Evolutionary conservation across 2,329 filamentous ascomycete genomes (phyloP).

Genomic region (Aspergillus sp.): DNA sequence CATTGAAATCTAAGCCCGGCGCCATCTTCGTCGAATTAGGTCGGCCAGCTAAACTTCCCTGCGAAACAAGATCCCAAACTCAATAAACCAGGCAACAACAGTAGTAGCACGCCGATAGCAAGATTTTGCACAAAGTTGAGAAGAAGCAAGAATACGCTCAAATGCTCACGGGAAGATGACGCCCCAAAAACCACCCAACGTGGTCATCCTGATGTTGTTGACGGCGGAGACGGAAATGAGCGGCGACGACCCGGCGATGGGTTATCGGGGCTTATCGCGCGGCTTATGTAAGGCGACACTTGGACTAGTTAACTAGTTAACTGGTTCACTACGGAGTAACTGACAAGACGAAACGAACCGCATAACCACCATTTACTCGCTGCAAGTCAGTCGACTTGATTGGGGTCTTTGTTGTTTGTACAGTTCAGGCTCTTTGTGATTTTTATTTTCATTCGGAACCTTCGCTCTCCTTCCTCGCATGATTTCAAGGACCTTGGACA

Average conservation of each 20-base stretch:
- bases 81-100: no score
- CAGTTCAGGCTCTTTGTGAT: not conserved
- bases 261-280: conserved; percentile 19
- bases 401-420: not conserved
- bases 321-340: no score
- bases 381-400: not conserved
- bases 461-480: conserved; percentile 15
- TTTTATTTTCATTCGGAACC: not conserved
- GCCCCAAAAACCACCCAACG: not conserved
- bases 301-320: not conserved
- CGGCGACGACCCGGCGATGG: conserved; percentile 22
- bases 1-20: conserved; percentile 64
- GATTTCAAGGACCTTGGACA: conserved; percentile 21
- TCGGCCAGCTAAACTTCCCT: not conserved
- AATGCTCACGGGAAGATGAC: not conserved
- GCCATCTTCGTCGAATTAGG: conserved; percentile 55
- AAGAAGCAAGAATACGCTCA: not conserved
- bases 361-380: not conserved
- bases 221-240: not conserved
- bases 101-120: no score
- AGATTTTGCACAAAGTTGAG: no score
- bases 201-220: not conserved
- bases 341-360: not conserved
- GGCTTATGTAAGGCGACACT: not conserved
- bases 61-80: no score